Conservation (phyloP, 2,329 filamentous ascomycete species). For the Stagonosporopsis tanaceti region DNA sequence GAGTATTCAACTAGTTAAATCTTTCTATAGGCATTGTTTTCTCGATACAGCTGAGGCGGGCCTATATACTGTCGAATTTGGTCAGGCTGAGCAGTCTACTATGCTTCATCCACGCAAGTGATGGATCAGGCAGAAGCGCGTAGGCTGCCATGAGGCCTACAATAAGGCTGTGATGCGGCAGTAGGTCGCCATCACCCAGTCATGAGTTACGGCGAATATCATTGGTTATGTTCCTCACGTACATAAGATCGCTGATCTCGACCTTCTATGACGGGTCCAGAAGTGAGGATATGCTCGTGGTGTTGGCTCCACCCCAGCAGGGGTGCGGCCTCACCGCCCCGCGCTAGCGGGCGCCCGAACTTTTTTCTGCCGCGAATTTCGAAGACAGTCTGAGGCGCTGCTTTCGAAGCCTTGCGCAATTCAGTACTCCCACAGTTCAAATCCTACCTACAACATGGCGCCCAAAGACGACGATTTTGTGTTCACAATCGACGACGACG, state of each 20-base stretch:
- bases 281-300: background rate
- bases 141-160: constrained; percentile 8
- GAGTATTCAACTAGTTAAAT: no score
- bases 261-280: background rate
- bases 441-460: constrained; percentile 35
- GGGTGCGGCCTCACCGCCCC: constrained; percentile 14
- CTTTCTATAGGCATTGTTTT: no score
- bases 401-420: constrained; percentile 11
- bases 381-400: constrained; percentile 1
- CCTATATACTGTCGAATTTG: background rate
- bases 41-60: background rate
- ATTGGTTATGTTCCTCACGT: background rate
- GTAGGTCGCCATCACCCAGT: background rate
- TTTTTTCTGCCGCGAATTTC: constrained; percentile 33
- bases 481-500: constrained; percentile 51
- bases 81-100: background rate
- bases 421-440: background rate
- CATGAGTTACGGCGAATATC: no score
- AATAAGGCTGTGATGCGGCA: constrained; percentile 5
- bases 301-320: constrained; percentile 1
- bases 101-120: background rate
- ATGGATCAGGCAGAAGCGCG: constrained; percentile 17
- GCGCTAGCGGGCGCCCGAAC: constrained; percentile 18
- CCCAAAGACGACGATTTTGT: constrained; percentile 50
- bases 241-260: background rate